Conservation (phyloP, 2,329 filamentous ascomycete genomes). For the Exophiala oligosperma region DNA sequence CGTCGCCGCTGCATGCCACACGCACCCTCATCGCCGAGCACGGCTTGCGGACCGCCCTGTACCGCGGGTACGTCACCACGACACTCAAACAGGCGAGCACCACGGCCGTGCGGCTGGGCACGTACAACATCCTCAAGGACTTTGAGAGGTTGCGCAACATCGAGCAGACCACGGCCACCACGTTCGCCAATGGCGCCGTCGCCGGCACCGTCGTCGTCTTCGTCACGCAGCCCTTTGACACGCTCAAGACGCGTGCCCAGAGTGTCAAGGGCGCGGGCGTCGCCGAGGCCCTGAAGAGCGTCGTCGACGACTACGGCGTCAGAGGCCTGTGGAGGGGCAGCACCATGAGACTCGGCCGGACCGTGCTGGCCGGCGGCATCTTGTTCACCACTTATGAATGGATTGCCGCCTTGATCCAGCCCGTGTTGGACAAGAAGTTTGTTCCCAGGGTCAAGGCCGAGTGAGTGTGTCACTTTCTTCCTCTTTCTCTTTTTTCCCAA, state of each 20-base stretch:
- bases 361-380: slow-evolving; percentile 67
- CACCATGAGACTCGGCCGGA: slow-evolving; percentile 64
- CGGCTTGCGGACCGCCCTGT: slow-evolving; percentile 54
- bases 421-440: too few species aligned
- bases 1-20: slow-evolving; percentile 52
- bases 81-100: slow-evolving; percentile 64
- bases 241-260: slow-evolving; percentile 43
- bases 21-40: slow-evolving; percentile 51
- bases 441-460: too few species aligned
- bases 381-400: slow-evolving; percentile 62
- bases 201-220: slow-evolving; percentile 55
- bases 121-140: slow-evolving; percentile 65
- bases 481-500: too few species aligned
- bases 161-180: slow-evolving; percentile 51
- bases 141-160: slow-evolving; percentile 51
- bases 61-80: slow-evolving; percentile 60
- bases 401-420: too few species aligned
- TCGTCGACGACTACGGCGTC: slow-evolving; percentile 59
- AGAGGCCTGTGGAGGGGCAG: slow-evolving; percentile 67
- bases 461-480: too few species aligned
- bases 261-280: slow-evolving; percentile 59
- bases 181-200: slow-evolving; percentile 62
- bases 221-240: slow-evolving; percentile 46
- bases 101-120: slow-evolving; percentile 62
- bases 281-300: slow-evolving; percentile 54